Base-by-base conservation (phyloP, 371 early-diverging fungal genomes). In the Mortierella sp. region DNA sequence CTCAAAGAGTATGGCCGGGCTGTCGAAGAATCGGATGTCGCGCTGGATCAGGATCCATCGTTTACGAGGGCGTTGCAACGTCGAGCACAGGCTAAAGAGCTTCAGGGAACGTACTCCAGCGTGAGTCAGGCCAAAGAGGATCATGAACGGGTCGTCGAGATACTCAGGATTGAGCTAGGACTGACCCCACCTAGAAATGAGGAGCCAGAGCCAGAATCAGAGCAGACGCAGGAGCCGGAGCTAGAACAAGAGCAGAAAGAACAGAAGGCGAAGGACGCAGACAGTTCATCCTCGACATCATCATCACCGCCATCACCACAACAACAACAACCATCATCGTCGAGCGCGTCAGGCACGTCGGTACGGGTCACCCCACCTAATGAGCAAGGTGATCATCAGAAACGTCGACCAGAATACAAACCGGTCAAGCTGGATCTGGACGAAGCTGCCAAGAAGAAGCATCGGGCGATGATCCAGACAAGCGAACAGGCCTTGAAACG, bases 61-160 rank as follows among this genome's bases (percentile, higher is more conserved):
- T 95, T 92, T 60, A 86, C 90, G 65, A 93, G 94, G 82, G 95
- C 94, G 4, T 82, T 94, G 64, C 85, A 90, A 56, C 86, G 96
- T 40, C 91, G 95, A 60, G 96, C 94, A n/a, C 87, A 88, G 67
- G 93, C 94, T 19, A 90, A 88, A 67, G 94, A 89, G 69, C 76
- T 83, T 34, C 55, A 88, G 6, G 81, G 78, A 0, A 83, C 84
- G 1, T 86, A 81, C 22, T 46, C 84, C 3, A 65, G 88, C 22
- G 57, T 91, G 40, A 79, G 73, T 0, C 84, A 85, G 19, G 87
- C 91, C 7, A 70, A 89, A 29, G 80, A 88, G 31, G 91, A 89
- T 65, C 85, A 84, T 62, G 53, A 80, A 39, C 59, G 57, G 22
- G 58, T 88, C 39, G 60, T 55, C 27, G 67, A 72, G 24, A 66